phyloP scores from a whole-genome alignment of 2,329 filamentous ascomycete species.

The Diaporthe vexans region DNA sequence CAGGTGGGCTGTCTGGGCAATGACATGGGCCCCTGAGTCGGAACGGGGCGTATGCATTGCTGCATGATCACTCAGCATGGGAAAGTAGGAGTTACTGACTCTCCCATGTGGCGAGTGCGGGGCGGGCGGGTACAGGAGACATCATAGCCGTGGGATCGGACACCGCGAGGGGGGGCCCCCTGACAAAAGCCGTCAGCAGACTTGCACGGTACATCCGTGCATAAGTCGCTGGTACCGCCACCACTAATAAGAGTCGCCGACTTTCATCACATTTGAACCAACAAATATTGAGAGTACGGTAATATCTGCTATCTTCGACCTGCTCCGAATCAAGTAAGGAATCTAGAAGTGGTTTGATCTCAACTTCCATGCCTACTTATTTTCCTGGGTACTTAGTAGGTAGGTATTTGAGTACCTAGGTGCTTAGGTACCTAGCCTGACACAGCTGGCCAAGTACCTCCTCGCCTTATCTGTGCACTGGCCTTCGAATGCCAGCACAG shows the following conservation, averaged over 20 bases:
- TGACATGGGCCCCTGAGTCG: conserved; percentile 14
- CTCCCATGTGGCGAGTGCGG: conserved; percentile 30
- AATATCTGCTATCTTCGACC: background rate
- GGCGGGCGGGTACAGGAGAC: conserved; percentile 32
- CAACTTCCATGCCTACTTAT: no score
- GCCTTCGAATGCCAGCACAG: background rate
- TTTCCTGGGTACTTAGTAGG: background rate
- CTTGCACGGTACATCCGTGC: background rate
- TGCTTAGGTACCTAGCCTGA: no score
- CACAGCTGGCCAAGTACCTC: background rate
- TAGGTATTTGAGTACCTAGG: no score
- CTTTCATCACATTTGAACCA: background rate
- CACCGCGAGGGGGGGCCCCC: background rate
- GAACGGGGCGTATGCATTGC: background rate
- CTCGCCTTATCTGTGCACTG: background rate
- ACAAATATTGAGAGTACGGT: background rate
- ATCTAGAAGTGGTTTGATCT: background rate
- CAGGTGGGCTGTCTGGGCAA: conserved; percentile 24
- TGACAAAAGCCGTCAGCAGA: background rate
- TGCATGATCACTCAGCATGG: conserved; percentile 3
- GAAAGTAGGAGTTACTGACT: conserved; percentile 30
- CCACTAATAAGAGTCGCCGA: background rate
- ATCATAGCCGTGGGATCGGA: conserved; percentile 14
- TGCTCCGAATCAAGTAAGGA: background rate
- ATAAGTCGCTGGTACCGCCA: background rate